Conservation (phyloP, 441 rosid genomes). For the Melastoma candidum region DNA sequence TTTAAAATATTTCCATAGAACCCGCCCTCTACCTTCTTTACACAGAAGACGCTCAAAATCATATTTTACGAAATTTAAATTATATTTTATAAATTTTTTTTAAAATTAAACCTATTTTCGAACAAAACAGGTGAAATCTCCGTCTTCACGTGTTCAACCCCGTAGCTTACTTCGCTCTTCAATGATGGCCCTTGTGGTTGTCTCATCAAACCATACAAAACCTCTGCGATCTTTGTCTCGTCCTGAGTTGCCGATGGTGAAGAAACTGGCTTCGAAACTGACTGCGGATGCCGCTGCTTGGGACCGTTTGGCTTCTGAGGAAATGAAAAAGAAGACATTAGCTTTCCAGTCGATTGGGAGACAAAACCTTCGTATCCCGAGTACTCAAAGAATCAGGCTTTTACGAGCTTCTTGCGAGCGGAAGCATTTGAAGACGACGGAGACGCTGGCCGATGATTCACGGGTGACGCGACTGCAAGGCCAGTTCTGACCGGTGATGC, state of each 20-base stretch:
- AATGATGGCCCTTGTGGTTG: slow-evolving; percentile 52
- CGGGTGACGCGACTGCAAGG: slow-evolving; percentile 30
- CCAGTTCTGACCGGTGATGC: slow-evolving; percentile 73
- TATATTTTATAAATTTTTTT: too few species aligned
- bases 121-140: slow-evolving; percentile 11
- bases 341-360: slow-evolving; percentile 10
- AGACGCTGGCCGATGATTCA: slow-evolving; percentile 63
- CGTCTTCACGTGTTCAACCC: slow-evolving; percentile 23
- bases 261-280: slow-evolving; percentile 46
- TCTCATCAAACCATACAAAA: slow-evolving; percentile 79
- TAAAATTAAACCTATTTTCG: too few species aligned
- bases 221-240: slow-evolving; percentile 94
- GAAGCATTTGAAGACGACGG: slow-evolving; percentile 85
- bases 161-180: slow-evolving; percentile 40
- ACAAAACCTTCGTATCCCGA: too few species aligned
- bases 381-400: neutral
- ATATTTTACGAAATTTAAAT: too few species aligned
- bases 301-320: slow-evolving; percentile 61
- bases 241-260: slow-evolving; percentile 37
- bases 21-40: too few species aligned
- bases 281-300: slow-evolving; percentile 68
- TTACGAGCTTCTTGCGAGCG: slow-evolving; percentile 70
- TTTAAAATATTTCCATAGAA: too few species aligned
- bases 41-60: too few species aligned
- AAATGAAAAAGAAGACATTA: slow-evolving; percentile 11